Conservation (phyloP, 2,329 filamentous ascomycete genomes). For the Colletotrichum euphorbiae region DNA sequence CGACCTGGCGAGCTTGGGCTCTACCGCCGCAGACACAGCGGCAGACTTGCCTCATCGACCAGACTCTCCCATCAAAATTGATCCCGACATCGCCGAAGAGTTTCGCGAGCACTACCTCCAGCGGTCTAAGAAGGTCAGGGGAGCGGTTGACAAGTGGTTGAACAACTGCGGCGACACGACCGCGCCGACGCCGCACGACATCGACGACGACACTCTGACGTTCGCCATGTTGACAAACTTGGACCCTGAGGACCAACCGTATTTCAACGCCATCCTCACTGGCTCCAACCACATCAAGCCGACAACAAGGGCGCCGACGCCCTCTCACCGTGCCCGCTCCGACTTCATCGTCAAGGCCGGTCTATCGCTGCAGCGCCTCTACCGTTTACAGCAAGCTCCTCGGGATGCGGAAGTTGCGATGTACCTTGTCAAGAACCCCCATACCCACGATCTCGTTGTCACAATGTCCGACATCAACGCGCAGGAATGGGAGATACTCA, state of each 20-base stretch:
- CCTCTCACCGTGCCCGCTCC: slow-evolving; percentile 72
- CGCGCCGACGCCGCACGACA: slow-evolving; percentile 83
- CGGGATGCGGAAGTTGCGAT: slow-evolving; percentile 88
- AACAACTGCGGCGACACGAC: slow-evolving; percentile 80
- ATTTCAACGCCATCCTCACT: slow-evolving; percentile 83
- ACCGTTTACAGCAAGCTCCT: slow-evolving; percentile 77
- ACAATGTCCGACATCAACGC: slow-evolving; percentile 89
- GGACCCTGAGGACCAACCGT: slow-evolving; percentile 77
- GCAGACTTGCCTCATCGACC: slow-evolving; percentile 70
- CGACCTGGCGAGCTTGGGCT: slow-evolving; percentile 72
- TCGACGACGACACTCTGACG: slow-evolving; percentile 92
- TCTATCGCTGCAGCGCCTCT: slow-evolving; percentile 84
- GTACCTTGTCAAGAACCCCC: slow-evolving; percentile 85
- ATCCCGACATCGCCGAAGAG: slow-evolving; percentile 94
- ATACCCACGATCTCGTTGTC: slow-evolving; percentile 86
- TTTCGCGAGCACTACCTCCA: slow-evolving; percentile 92
- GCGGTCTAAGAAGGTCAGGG: slow-evolving; percentile 91
- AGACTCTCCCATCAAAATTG: slow-evolving; percentile 77
- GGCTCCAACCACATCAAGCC: slow-evolving; percentile 68
- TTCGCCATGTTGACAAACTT: slow-evolving; percentile 95
- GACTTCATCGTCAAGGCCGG: slow-evolving; percentile 81
- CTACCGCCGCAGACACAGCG: slow-evolving; percentile 69
- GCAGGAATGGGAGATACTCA: slow-evolving; percentile 96
- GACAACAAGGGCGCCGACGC: slow-evolving; percentile 74
- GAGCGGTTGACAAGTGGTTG: slow-evolving; percentile 92